phyloP scores from a whole-genome alignment of 2,329 filamentous ascomycete genomes.

The Pyricularia grisea region DNA sequence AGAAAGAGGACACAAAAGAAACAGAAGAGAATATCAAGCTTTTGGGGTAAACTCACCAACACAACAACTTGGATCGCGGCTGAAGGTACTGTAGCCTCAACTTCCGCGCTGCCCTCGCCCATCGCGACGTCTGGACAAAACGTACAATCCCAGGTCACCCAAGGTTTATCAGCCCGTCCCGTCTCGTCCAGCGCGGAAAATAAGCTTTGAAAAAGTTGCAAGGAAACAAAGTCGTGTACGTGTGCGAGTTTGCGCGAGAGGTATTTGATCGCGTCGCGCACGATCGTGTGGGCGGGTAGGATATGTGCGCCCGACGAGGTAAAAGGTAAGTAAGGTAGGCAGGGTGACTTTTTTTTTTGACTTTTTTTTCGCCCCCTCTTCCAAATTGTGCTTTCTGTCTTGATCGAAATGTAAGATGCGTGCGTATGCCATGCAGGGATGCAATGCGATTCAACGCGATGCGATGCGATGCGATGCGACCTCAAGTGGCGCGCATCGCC shows the following conservation, averaged over 20 bases:
- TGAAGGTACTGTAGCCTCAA: slow-evolving; percentile 8
- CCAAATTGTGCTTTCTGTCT: background rate
- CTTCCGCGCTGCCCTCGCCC: slow-evolving; percentile 8
- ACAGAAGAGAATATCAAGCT: slow-evolving; percentile 5
- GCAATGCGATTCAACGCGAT: background rate
- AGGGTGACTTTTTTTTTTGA: background rate
- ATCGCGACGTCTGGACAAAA: slow-evolving; percentile 2
- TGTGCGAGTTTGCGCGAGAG: background rate
- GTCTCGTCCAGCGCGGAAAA: background rate
- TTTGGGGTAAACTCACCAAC: slow-evolving; percentile 44
- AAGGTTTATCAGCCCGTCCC: background rate
- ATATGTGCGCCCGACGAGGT: background rate
- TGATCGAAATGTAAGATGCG: background rate
- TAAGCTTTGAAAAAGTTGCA: background rate
- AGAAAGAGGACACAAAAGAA: slow-evolving; percentile 7
- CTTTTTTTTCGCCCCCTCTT: no score
- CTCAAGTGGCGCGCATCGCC: background rate
- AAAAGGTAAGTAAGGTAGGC: background rate
- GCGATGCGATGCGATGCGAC: background rate
- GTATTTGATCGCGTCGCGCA: background rate
- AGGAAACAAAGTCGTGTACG: background rate
- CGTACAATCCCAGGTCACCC: background rate
- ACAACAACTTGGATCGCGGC: slow-evolving; percentile 66
- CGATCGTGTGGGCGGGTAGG: background rate
- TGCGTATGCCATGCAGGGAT: background rate